Conservation (phyloP, 306 rosid genomes). For the Pyrus communis region DNA sequence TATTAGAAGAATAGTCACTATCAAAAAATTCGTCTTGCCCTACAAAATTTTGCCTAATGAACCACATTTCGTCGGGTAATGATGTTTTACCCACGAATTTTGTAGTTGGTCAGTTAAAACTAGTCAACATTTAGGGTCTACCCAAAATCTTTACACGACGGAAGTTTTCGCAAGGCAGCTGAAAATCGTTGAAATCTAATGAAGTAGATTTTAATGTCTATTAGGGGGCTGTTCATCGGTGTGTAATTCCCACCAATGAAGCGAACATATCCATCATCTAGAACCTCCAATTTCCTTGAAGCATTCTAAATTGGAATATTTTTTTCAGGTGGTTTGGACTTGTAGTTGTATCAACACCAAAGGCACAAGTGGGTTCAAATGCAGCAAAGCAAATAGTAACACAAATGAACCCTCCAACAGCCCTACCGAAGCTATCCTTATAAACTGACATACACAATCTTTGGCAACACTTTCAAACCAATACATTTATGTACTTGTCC, state of each 20-base stretch:
- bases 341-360: neutral
- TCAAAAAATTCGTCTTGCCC: too few species aligned
- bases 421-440: neutral
- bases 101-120: too few species aligned
- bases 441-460: neutral
- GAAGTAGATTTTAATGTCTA: too few species aligned
- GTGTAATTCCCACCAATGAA: neutral
- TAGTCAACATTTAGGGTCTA: too few species aligned
- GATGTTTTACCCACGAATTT: too few species aligned
- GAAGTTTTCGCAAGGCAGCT: too few species aligned
- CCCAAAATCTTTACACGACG: too few species aligned
- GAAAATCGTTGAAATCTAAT: too few species aligned
- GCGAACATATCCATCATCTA: neutral
- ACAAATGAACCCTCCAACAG: neutral
- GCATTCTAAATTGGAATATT: neutral
- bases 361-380: neutral
- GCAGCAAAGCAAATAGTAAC: constrained; percentile 3
- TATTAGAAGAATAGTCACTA: too few species aligned
- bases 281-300: neutral
- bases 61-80: too few species aligned
- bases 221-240: neutral
- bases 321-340: neutral
- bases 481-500: neutral
- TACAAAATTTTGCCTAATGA: too few species aligned
- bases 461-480: neutral